Conservation (phyloP, 108 stramenopile genomes). For the Pseudonitzschia multiseries region DNA sequence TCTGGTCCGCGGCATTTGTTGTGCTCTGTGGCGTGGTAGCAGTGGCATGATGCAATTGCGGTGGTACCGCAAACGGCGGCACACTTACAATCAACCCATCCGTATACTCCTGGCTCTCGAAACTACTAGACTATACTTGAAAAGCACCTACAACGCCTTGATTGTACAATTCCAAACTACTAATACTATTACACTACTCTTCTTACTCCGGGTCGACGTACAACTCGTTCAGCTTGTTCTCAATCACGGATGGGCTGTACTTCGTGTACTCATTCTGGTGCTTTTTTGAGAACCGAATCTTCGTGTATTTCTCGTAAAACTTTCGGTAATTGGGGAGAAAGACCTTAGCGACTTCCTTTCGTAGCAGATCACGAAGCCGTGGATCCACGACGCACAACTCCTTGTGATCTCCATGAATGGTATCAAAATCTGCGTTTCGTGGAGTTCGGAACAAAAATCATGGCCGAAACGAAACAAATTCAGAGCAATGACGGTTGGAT, state of each 20-base stretch:
- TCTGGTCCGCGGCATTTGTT: constrained; percentile 61
- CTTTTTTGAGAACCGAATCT: constrained; percentile 84
- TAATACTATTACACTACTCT: background rate
- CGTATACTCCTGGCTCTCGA: too few species aligned
- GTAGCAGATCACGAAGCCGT: constrained; percentile 60
- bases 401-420: constrained; percentile 64
- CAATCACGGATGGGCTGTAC: constrained; percentile 71
- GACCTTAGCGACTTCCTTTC: constrained; percentile 57
- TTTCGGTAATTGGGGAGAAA: constrained; percentile 70
- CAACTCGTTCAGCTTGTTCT: constrained; percentile 41
- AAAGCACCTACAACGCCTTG: too few species aligned
- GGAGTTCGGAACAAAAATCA: background rate
- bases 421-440: constrained; percentile 54
- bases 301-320: constrained; percentile 78
- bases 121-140: too few species aligned
- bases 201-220: constrained; percentile 46
- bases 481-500: background rate
- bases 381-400: constrained; percentile 68
- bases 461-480: background rate
- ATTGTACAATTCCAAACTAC: background rate
- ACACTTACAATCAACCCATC: too few species aligned
- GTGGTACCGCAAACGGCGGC: too few species aligned
- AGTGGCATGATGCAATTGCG: background rate
- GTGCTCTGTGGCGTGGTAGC: constrained; percentile 51
- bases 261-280: constrained; percentile 83